These are phyloP conservation scores for Fragilaria crotonensis DNA, from an alignment of 108 stramenopile genomes.

Conservation along the genomic window DNA sequence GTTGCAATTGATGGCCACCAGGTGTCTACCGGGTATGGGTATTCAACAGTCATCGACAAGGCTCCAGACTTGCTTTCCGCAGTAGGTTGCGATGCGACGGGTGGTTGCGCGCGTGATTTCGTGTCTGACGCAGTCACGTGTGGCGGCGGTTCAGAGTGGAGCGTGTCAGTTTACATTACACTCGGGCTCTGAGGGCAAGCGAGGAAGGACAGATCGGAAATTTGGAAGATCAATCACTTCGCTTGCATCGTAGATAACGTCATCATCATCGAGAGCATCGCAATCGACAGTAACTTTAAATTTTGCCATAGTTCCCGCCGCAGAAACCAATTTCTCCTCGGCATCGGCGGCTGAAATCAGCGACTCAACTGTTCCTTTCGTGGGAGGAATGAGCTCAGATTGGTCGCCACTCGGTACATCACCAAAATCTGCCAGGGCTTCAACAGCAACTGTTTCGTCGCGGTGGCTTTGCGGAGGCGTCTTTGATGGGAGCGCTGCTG, in stretches of 20 bases:
- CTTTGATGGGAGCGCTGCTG: not conserved
- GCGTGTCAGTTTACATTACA: too few species aligned
- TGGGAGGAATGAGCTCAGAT: too few species aligned
- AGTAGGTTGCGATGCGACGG: not conserved
- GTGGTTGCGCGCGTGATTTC: constrained; percentile 1
- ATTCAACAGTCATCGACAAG: constrained; percentile 15
- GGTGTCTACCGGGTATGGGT: constrained; percentile 41
- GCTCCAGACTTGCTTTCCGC: not conserved
- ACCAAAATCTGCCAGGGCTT: not conserved
- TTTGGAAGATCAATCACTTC: not conserved
- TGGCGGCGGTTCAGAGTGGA: too few species aligned
- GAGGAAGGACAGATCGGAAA: constrained; percentile 21
- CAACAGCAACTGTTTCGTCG: not conserved
- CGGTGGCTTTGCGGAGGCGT: not conserved
- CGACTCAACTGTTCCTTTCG: constrained; percentile 17
- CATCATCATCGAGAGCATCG: too few species aligned
- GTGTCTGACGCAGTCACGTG: not conserved
- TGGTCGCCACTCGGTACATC: too few species aligned
- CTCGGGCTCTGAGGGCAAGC: constrained; percentile 36
- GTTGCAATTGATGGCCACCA: constrained; percentile 66
- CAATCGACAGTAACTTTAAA: constrained; percentile 11
- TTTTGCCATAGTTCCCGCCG: constrained; percentile 14
- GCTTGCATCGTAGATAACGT: too few species aligned
- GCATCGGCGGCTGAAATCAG: constrained; percentile 24
- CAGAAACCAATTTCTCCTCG: constrained; percentile 20